Evolutionary conservation across 2,329 filamentous ascomycete genomes (phyloP).

Genomic region (Fusarium lyarnte): DNA sequence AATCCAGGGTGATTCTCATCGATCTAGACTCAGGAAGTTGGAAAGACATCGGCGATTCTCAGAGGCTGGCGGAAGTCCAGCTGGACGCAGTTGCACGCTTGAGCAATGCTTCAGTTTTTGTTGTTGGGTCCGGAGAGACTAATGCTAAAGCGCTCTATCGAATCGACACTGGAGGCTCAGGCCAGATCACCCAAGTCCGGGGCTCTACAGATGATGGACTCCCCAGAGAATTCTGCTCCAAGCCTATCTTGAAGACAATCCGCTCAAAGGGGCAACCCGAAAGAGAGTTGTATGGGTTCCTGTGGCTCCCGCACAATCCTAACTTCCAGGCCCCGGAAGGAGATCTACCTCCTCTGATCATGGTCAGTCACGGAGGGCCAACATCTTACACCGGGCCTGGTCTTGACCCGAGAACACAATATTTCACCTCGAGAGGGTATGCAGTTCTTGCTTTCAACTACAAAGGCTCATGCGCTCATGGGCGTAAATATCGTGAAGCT

Average conservation of each 20-base stretch:
- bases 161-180: constrained; percentile 43
- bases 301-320: constrained; percentile 60
- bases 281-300: constrained; percentile 55
- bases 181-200: constrained; percentile 45
- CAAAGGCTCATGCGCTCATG: constrained; percentile 61
- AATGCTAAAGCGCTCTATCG: constrained; percentile 49
- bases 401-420: constrained; percentile 58
- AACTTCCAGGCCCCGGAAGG: constrained; percentile 50
- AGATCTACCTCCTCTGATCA: constrained; percentile 58
- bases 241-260: constrained; percentile 48
- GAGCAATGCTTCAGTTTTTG: constrained; percentile 49
- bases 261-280: constrained; percentile 41
- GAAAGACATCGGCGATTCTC: constrained; percentile 44
- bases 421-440: constrained; percentile 64
- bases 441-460: constrained; percentile 63
- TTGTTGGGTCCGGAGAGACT: constrained; percentile 49
- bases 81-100: constrained; percentile 49
- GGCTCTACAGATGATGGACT: constrained; percentile 48
- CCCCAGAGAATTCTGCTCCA: constrained; percentile 47
- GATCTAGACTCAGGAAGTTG: constrained; percentile 48
- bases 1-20: constrained; percentile 50
- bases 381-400: constrained; percentile 56
- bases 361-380: constrained; percentile 63
- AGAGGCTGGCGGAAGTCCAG: constrained; percentile 46
- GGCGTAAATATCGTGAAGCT: constrained; percentile 58